Conservation (phyloP, 768 basidiomycete species). For the Bullera alba region DNA sequence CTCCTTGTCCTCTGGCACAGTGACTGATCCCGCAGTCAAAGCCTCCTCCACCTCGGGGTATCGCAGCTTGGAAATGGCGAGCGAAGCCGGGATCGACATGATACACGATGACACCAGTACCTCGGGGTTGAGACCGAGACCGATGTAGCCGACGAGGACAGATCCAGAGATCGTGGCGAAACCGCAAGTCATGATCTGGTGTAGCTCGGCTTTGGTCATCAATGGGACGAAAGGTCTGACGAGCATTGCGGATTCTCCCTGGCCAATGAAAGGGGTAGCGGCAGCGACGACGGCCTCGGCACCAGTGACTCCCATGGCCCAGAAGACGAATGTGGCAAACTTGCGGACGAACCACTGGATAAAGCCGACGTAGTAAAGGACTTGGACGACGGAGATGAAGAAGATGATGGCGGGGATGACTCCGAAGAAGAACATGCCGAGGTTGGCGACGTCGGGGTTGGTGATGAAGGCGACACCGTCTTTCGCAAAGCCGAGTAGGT, state of each 20-base stretch:
- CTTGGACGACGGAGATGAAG: conserved; percentile 87
- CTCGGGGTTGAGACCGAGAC: conserved; percentile 52
- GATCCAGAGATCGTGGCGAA: conserved; percentile 92
- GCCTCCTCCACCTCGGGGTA: conserved; percentile 66
- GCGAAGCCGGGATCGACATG: conserved; percentile 92
- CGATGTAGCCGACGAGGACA: conserved; percentile 76
- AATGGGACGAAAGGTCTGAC: conserved; percentile 74
- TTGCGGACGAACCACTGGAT: conserved; percentile 90
- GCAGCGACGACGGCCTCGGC: conserved; percentile 90
- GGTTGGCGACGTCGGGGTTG: conserved; percentile 56
- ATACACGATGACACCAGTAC: conserved; percentile 55
- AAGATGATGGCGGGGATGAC: conserved; percentile 65
- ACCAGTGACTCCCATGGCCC: conserved; percentile 83
- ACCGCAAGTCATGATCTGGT: conserved; percentile 49
- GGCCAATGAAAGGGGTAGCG: conserved; percentile 87
- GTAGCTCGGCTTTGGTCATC: conserved; percentile 82
- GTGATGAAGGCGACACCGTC: conserved; percentile 79
- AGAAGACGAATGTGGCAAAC: conserved; percentile 93
- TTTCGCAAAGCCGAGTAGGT: conserved; percentile 64
- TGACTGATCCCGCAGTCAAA: conserved; percentile 65
- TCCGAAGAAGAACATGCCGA: conserved; percentile 39
- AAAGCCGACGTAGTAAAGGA: conserved; percentile 74
- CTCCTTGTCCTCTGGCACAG: conserved; percentile 47
- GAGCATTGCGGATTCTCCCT: conserved; percentile 80
- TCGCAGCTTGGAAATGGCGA: conserved; percentile 83